Base-by-base conservation (phyloP, 768 basidiomycete species). In the Phylloporus scabripes region DNA sequence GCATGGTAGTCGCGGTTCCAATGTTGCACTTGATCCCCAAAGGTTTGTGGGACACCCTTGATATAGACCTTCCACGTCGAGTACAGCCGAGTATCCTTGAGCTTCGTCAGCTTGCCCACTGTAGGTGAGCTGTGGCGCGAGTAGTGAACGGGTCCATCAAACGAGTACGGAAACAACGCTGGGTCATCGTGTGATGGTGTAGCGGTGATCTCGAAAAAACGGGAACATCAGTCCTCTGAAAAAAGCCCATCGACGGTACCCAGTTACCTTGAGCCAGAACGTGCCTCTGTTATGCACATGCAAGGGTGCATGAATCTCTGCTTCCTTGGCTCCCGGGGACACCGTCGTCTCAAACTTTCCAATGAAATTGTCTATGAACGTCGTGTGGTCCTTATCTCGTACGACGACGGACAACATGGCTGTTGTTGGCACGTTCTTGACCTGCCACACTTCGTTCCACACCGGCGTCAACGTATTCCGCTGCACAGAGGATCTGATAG, bases 11-110 rank as follows among this genome's bases (percentile, higher is more conserved):
- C 54, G 48, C 57, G 67, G 62, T 85, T 87, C 87, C 86, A 90
- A 21, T 62, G 70, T 62, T 90, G 87, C 47, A 76, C 64, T 23
- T 54, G 65, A 59, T 84, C 76, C 8, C 78, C 72, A 56, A 90
- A 85, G 64, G 79, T 78, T 7, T 74, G 63, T 3, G 72, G 76
- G 1, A 87, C 63, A 17, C 79, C 83, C 46, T 74, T 74, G 61
- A 88, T 70, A 57, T 79, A 83, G 54, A 82, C 45, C 61, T 88
- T 88, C 87, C 88, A 90, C 1, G 87, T 90, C 32, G 83, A 81
- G 60, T 88, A 89, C 20, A 87, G 70, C 0, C 83, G 78, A 0
- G 71, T 73, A 52, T 80, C 78, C 58, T 80, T 75, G 46, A 83
- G 63, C 51, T 79, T 78, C 15, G 85, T 82, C 28, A 88, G 65